These are phyloP conservation scores for Eragrostis nindensis DNA, from an alignment of 176 grass and related monocot species.

Conservation along the genomic window DNA sequence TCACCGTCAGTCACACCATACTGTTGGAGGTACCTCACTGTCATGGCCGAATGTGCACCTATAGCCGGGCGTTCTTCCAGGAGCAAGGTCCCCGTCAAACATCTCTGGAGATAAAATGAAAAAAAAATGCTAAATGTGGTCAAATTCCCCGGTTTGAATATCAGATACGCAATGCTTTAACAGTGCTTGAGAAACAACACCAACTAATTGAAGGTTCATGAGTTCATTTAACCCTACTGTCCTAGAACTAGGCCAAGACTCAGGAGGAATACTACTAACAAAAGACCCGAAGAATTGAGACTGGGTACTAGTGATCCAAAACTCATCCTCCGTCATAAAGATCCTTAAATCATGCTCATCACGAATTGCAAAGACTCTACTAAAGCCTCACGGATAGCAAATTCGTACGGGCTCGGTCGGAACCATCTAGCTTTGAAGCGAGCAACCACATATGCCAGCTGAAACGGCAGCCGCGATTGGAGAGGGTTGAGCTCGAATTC, in stretches of 20 bases:
- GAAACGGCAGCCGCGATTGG: neutral
- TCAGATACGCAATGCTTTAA: neutral
- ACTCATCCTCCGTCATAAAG: neutral
- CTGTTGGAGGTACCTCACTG: neutral
- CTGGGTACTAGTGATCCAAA: neutral
- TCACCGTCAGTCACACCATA: slow-evolving; percentile 14
- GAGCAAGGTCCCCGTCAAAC: slow-evolving; percentile 11
- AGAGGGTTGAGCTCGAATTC: neutral
- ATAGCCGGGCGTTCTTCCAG: neutral
- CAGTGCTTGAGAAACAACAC: neutral
- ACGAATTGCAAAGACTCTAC: neutral
- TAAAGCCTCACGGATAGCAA: neutral
- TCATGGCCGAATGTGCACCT: neutral
- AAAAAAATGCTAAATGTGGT: neutral
- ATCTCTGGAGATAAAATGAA: slow-evolving; percentile 28
- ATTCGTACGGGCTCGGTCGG: no score
- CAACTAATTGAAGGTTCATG: neutral
- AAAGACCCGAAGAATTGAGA: neutral
- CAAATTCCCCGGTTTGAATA: neutral
- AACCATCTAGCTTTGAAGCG: neutral
- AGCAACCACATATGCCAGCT: neutral
- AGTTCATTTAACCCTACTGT: neutral
- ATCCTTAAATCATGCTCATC: neutral
- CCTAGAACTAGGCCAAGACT: neutral
- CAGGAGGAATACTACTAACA: neutral